Conservation (phyloP, 805 yeast species). For the Saturnispora zaruensis region DNA sequence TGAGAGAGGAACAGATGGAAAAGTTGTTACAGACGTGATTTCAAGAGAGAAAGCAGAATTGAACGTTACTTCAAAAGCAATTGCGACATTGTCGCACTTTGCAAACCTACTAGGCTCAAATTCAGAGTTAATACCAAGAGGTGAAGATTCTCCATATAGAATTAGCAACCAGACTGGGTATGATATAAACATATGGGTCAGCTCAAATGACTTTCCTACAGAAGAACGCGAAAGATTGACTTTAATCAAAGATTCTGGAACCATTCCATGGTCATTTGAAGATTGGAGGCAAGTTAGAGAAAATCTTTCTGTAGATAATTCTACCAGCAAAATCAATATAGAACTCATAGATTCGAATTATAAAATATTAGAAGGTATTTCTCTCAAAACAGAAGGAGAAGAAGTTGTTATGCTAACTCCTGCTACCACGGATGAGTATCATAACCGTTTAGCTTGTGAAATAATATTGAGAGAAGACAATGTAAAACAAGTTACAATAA, state of each 20-base stretch:
- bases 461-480: slow-evolving; percentile 63
- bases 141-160: slow-evolving; percentile 73
- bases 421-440: slow-evolving; percentile 34
- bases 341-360: slow-evolving; percentile 49
- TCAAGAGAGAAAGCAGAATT: slow-evolving; percentile 72
- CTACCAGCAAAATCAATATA: slow-evolving; percentile 56
- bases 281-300: slow-evolving; percentile 89
- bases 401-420: slow-evolving; percentile 63
- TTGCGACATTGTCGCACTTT: slow-evolving; percentile 68
- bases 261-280: slow-evolving; percentile 82
- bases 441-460: slow-evolving; percentile 67
- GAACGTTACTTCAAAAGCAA: slow-evolving; percentile 71
- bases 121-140: slow-evolving; percentile 52
- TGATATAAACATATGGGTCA: slow-evolving; percentile 77
- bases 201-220: slow-evolving; percentile 27
- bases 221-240: slow-evolving; percentile 27
- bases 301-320: slow-evolving; percentile 56
- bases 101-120: slow-evolving; percentile 49
- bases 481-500: slow-evolving; percentile 66
- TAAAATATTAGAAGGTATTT: slow-evolving; percentile 43
- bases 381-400: slow-evolving; percentile 79
- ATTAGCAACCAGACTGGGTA: slow-evolving; percentile 81
- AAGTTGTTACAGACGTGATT: slow-evolving; percentile 55
- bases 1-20: slow-evolving; percentile 38
- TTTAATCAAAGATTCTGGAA: slow-evolving; percentile 38